Evolutionary conservation across 2,329 filamentous ascomycete genomes (phyloP), one percentile per base, ranked within the genome.

Genomic region (Xylariaceae sp.): DNA sequence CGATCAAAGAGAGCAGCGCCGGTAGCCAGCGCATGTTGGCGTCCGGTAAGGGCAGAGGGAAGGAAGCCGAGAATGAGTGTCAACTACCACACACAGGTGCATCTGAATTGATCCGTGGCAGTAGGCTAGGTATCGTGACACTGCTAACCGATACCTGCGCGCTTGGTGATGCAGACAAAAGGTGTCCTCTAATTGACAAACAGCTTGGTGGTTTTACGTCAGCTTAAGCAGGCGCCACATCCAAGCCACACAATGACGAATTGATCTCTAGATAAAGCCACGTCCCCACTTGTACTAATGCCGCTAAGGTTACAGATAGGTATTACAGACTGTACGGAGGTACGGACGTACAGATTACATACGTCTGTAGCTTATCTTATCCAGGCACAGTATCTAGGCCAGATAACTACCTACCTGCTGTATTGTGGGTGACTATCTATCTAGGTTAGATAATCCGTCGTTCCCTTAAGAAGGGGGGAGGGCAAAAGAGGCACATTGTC

Each of bases 11-110:
- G 62, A 87, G 74, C 64, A 91, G 72, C 58, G 83, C 71, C 63
- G 80, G 76, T 55, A 88, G 74, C 66, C 87, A 75, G 74, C 82
- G 86, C 88, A 92, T 92, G 63, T 73, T 84, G 72, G 61, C 62
- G 53, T 48, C 37, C 29, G 29, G 9, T 45, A 11, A 37, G 39
- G 19, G 31, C n/a, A 40, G 51, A 53, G 40, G 44, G 53, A n/a
- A 48, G 39, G 54, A 49, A 47, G 48, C 53, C 44, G 53, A 48
- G 37, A 32, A 51, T 53, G 42, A 50, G 39, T 50, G 53, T 43
- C 37, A 54, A 40, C 37, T 53, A 53, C 50, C 27, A 50, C 29
- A 31, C 32, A 19, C 19, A 19, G 19, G 50, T 45, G 40, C 54
- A 60, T 59, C 51, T 51, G 48, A 19, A 55, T 47, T 41, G 45